A percentile compares a stretch with the other conserved stretches of the same genome.
Evolutionary conservation across 768 basidiomycete species (phyloP).

Genomic region (Leccinum disarticulatum): DNA sequence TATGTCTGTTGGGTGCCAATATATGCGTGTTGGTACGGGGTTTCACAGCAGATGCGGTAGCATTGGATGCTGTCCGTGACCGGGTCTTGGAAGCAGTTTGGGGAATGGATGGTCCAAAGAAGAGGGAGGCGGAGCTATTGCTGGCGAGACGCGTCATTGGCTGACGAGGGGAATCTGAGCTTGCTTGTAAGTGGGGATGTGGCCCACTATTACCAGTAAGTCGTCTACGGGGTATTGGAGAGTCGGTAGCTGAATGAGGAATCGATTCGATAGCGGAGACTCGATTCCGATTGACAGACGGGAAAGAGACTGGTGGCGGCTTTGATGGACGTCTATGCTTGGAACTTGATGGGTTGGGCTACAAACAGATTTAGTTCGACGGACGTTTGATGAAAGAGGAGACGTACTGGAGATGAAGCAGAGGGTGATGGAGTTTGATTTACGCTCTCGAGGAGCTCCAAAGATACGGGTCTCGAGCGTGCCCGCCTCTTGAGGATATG

Average conservation of each 20-base stretch:
- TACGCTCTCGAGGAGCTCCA: constrained; percentile 57
- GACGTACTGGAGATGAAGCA: constrained; percentile 31
- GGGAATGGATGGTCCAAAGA: constrained; percentile 55
- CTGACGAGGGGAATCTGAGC: constrained; percentile 30
- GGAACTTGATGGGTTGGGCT: too few relatives aligned
- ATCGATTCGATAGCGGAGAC: too few relatives aligned
- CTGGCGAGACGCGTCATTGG: constrained; percentile 54
- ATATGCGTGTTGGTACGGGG: constrained; percentile 23
- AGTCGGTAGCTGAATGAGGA: too few relatives aligned
- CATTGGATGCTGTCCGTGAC: constrained; percentile 26
- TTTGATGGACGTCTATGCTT: too few relatives aligned
- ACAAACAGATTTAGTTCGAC: background rate
- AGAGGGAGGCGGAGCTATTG: constrained; percentile 56
- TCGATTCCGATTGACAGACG: too few relatives aligned
- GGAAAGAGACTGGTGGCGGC: too few relatives aligned
- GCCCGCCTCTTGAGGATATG: constrained; percentile 76
- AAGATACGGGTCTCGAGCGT: constrained; percentile 67
- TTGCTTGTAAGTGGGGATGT: constrained; percentile 28
- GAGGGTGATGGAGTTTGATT: constrained; percentile 43
- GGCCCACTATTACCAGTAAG: constrained; percentile 11
- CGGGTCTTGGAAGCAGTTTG: constrained; percentile 23
- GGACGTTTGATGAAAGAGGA: background rate
- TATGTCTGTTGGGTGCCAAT: constrained; percentile 53
- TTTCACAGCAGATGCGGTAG: constrained; percentile 6
- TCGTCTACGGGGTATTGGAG: too few relatives aligned